Evolutionary conservation across 2,329 filamentous ascomycete species (phyloP), one percentile per base, ranked within the genome.

Genomic region (Zymoseptoria ardabiliae): DNA sequence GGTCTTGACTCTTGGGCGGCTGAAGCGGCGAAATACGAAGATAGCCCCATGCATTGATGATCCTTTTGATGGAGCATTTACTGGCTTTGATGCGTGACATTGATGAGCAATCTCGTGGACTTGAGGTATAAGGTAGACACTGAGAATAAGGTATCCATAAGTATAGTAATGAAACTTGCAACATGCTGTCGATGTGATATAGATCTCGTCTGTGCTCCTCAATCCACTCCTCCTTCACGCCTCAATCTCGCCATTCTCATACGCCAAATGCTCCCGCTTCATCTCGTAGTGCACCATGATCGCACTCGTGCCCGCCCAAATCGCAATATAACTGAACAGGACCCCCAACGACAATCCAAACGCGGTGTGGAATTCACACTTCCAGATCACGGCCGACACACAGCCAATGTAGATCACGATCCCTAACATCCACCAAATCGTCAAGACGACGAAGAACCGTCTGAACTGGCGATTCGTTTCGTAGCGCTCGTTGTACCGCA

Each of bases 401-500:
- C 60, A 62, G 8, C 69, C 69, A 22, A 69, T 65, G 57, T 71
- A 71, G 10, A 69, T 57, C 50, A 63, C 54, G 11, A 69, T 66
- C 3, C 69, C 69, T 9, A 66, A 54, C 13, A 70, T 60, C 69
- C 69, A 71, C 62, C 66, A 71, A 5, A 70, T 30, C 19, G 69
- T 70, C 35, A 71, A 52, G 53, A 64, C 59, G 51, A 68, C 57
- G 62, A 71, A 71, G 62, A 71, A 69, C 19, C 61, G 59, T 17
- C 69, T 61, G 56, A 71, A 71, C 54, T 63, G 63, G 51, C 62
- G 64, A 55, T 67, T 69, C 28, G 59, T 63, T 48, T 70, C 68
- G 58, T 70, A 71, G 1, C 69, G 69, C 53, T 68, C 65, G 54
- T 71, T 71, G 58, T 68, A 71, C 10, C 68, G 65, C n/a, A 68